Conservation (phyloP, 495 filamentous ascomycete genomes). For the Hypoxylon crocopeplum region DNA sequence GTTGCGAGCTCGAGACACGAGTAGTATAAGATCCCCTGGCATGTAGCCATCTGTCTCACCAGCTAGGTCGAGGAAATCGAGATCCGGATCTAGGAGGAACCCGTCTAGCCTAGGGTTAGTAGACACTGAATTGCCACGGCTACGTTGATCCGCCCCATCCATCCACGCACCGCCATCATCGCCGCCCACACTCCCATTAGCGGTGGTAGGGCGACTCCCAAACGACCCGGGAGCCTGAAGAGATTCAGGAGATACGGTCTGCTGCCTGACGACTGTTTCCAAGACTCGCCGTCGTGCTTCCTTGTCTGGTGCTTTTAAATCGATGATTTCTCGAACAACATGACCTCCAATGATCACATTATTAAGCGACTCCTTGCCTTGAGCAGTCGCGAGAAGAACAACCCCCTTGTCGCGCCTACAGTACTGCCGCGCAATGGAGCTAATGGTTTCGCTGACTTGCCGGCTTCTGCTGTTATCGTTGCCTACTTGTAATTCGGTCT, state of each 20-base stretch:
- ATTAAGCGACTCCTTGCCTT: constrained; percentile 87
- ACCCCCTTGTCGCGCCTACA: constrained; percentile 76
- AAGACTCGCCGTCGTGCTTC: constrained; percentile 84
- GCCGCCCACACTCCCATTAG: constrained; percentile 53
- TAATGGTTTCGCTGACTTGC: constrained; percentile 89
- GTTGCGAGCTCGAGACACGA: constrained; percentile 85
- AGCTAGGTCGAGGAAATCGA: constrained; percentile 92
- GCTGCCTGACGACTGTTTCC: constrained; percentile 67
- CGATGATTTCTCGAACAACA: constrained; percentile 82
- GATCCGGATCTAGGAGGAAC: constrained; percentile 71
- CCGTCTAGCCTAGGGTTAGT: constrained; percentile 55
- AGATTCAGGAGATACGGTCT: constrained; percentile 51
- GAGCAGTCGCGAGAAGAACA: constrained; percentile 87
- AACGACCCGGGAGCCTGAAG: constrained; percentile 45
- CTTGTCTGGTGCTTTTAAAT: constrained; percentile 87
- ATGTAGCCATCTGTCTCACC: constrained; percentile 96
- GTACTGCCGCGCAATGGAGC: constrained; percentile 81
- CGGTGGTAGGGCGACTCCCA: constrained; percentile 59
- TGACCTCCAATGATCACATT: constrained; percentile 81
- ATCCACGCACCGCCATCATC: constrained; percentile 71
- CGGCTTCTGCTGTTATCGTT: constrained; percentile 89
- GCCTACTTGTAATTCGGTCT: constrained; percentile 91
- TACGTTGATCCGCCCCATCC: constrained; percentile 58
- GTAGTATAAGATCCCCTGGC: constrained; percentile 88
- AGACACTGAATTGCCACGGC: constrained; percentile 11